phyloP scores from a whole-genome alignment of 805 yeast genomes.

The Ogataea nitratoaversa region DNA sequence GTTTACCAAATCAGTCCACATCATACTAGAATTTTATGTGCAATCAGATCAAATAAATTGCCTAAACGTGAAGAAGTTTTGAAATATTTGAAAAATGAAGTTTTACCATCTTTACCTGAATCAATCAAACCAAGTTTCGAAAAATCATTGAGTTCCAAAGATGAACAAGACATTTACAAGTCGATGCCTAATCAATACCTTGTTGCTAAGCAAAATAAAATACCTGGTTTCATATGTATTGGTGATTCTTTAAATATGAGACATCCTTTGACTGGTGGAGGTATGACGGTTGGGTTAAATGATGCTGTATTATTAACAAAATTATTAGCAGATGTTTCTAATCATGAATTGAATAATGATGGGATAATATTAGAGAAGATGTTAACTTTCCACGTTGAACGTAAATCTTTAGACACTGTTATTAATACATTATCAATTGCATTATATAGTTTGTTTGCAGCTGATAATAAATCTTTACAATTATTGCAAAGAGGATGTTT shows the following conservation, averaged over 20 bases:
- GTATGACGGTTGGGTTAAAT: conserved; percentile 95
- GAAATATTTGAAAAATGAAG: conserved; percentile 54
- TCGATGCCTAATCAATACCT: conserved; percentile 94
- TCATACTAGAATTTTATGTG: conserved; percentile 87
- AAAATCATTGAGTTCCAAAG: conserved; percentile 48
- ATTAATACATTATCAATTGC: conserved; percentile 90
- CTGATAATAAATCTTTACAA: conserved; percentile 60
- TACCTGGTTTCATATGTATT: conserved; percentile 72
- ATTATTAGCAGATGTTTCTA: conserved; percentile 51
- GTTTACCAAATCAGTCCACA: conserved; percentile 80
- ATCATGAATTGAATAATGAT: conserved; percentile 56
- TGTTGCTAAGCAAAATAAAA: conserved; percentile 66
- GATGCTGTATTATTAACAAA: conserved; percentile 72
- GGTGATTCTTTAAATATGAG: conserved; percentile 98
- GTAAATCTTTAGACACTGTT: conserved; percentile 78
- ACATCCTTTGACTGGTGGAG: conserved; percentile 98
- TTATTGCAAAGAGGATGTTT: conserved; percentile 87
- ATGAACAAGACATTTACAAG: conserved; percentile 48
- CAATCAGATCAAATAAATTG: conserved; percentile 66
- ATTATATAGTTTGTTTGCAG: conserved; percentile 84
- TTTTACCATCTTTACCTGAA: conserved; percentile 67
- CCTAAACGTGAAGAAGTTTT: conserved; percentile 60
- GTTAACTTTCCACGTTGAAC: conserved; percentile 64
- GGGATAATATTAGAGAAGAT: conserved; percentile 52
- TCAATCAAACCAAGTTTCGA: conserved; percentile 62